Base-by-base conservation (phyloP, 306 rosid species). In the Sphenostylis stenocarpa region DNA sequence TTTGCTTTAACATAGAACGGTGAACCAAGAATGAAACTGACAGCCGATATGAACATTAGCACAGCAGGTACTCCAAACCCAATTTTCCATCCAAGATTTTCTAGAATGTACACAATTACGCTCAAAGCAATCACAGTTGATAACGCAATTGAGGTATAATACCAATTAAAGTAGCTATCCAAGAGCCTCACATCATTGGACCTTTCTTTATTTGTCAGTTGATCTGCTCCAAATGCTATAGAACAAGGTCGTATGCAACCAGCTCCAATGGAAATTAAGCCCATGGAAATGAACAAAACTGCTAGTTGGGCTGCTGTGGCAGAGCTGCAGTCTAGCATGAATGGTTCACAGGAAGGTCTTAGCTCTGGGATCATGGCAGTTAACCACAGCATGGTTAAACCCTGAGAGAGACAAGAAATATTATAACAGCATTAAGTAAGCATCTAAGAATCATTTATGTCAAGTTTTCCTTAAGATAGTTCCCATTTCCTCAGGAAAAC, bases 171-270 rank as follows among this genome's bases (percentile, higher is more conserved):
- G 87, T 67, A 87, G 74, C 78, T 77, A 80, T 85, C 82, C 58
- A 87, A 70, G 53, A 62, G 76, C 53, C 81, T 75, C 39, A 67
- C 77, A 21, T 76, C 6, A 31, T 28, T 41, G 17, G 63, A 76
- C 7, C 36, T 76, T 41, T 70, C 81, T 70, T 62, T 70, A 13
- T 51, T 21, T 16, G 77, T 48, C 1, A 87, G 45, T 31, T 87
- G 90, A 70, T 84, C 88, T 16, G 90, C 90, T 79, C 90, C 90
- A 73, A 87, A 87, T 43, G 88, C 90, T 49, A 87, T 82, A 19
- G 88, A 88, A 70, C 89, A 83, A 48, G 91, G 87, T 69, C 89
- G 73, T 12, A 88, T 48, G 47, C 89, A 83, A 64, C 91, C 91
- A 16, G 91, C 89, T 76, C 89, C 91, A 57, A 88, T 79, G 24